These are phyloP conservation scores for Tetraselmis chui DNA, from an alignment of 139 green algal species.

Conservation along the genomic window DNA sequence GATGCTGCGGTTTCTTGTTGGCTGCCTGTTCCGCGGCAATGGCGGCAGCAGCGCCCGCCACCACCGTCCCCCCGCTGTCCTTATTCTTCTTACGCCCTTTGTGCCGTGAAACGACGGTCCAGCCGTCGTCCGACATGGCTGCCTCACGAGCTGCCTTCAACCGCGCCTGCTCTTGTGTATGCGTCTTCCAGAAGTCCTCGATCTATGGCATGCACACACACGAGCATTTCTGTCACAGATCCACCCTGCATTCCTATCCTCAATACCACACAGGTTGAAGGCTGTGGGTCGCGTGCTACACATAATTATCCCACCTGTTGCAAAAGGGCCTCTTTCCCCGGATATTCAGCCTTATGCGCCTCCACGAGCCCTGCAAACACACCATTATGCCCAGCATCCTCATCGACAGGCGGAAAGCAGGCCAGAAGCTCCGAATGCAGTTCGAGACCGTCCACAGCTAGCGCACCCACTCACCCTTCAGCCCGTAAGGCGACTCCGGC, in stretches of 20 bases:
- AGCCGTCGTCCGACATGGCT: slow-evolving; percentile 60
- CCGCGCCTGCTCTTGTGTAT: slow-evolving; percentile 21
- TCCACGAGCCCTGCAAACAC: slow-evolving; percentile 47
- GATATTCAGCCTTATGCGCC: slow-evolving; percentile 44
- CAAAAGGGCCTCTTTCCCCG: slow-evolving; percentile 35
- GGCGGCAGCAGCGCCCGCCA: slow-evolving; percentile 42
- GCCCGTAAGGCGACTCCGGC: slow-evolving; percentile 17
- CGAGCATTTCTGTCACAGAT: slow-evolving; percentile 53
- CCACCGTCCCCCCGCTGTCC: slow-evolving; percentile 19
- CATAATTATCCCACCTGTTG: slow-evolving; percentile 26
- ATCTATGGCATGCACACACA: slow-evolving; percentile 53
- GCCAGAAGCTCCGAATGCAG: too few relatives aligned
- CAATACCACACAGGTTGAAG: background rate
- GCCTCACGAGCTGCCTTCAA: background rate
- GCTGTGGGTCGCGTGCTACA: background rate
- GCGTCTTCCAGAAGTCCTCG: slow-evolving; percentile 44
- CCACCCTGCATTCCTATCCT: slow-evolving; percentile 2
- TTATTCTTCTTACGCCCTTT: slow-evolving; percentile 53
- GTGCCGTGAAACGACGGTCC: slow-evolving; percentile 69
- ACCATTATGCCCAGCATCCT: background rate
- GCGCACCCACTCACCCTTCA: slow-evolving; percentile 41
- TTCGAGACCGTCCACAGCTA: too few relatives aligned
- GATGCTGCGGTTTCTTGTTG: slow-evolving; percentile 22
- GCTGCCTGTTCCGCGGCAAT: slow-evolving; percentile 32
- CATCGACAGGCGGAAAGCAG: too few relatives aligned